Percentiles rank a stretch among this genome's conserved stretches.
Evolutionary conservation across 805 yeast species (phyloP).

Genomic region (Candida suzukii): DNA sequence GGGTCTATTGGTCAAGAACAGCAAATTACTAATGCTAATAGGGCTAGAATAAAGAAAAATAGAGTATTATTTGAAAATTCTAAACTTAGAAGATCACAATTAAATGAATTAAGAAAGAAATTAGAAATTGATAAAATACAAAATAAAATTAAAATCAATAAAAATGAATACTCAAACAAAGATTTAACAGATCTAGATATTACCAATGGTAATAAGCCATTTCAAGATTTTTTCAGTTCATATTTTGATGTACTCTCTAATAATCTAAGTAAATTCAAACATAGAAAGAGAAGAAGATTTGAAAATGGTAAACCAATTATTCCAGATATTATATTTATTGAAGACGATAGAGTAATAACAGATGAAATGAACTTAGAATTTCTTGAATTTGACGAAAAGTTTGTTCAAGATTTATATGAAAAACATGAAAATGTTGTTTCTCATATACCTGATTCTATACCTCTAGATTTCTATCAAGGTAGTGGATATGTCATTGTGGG

Average conservation of each 20-base stretch:
- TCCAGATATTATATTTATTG: slow-evolving; percentile 13
- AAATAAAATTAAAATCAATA: background rate
- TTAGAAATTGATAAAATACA: background rate
- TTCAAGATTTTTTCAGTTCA: slow-evolving; percentile 7
- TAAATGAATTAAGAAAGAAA: too few relatives aligned
- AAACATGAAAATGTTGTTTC: slow-evolving; percentile 41
- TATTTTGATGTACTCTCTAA: slow-evolving; percentile 8
- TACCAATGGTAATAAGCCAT: slow-evolving; percentile 1
- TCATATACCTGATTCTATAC: slow-evolving; percentile 37
- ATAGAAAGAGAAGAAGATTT: background rate
- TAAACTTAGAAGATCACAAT: too few relatives aligned
- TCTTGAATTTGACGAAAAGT: slow-evolving; percentile 21
- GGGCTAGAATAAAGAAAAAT: too few relatives aligned
- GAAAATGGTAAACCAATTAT: slow-evolving; percentile 16
- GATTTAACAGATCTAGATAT: slow-evolving; percentile 1
- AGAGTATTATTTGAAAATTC: too few relatives aligned
- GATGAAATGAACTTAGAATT: slow-evolving; percentile 1
- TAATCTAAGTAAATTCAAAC: too few relatives aligned
- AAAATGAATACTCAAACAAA: background rate
- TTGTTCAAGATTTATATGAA: slow-evolving; percentile 34
- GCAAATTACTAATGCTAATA: too few relatives aligned
- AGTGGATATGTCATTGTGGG: slow-evolving; percentile 34
- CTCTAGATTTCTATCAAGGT: slow-evolving; percentile 17
- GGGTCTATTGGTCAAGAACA: too few relatives aligned
- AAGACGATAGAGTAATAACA: slow-evolving; percentile 5